These are phyloP conservation scores for Osmozyma mogii DNA, from an alignment of 805 yeast genomes.

Conservation along the genomic window DNA sequence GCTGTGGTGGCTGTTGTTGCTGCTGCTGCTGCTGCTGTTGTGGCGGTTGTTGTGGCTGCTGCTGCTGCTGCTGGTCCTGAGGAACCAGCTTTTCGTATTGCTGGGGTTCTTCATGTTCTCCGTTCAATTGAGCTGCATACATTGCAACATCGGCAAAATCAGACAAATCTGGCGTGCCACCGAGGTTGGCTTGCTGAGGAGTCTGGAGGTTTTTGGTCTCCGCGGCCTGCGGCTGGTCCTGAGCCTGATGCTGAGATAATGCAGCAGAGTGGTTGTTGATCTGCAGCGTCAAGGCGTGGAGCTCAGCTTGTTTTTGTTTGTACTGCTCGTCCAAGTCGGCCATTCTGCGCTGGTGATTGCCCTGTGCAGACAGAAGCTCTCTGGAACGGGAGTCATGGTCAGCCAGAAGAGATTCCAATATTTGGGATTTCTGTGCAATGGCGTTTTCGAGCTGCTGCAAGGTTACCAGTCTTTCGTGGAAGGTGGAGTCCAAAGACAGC, in stretches of 20 bases:
- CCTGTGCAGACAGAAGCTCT: conserved; percentile 5
- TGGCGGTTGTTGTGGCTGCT: background rate
- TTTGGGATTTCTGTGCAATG: conserved; percentile 13
- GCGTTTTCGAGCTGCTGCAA: conserved; percentile 18
- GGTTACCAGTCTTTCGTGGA: conserved; percentile 14
- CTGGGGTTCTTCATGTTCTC: conserved; percentile 11
- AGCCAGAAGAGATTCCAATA: conserved; percentile 6
- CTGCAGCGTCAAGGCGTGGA: conserved; percentile 1
- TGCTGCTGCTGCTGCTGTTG: conserved; percentile 1
- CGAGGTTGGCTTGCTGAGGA: no score
- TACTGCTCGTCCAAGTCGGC: conserved; percentile 7
- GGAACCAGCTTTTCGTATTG: background rate
- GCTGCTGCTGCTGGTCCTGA: conserved; percentile 2
- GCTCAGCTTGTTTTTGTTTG: conserved; percentile 4
- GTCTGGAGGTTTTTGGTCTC: conserved; percentile 3
- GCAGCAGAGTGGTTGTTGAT: no score
- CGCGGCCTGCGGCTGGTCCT: conserved; percentile 4
- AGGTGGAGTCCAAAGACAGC: conserved; percentile 10
- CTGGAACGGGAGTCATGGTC: conserved; percentile 10
- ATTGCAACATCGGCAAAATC: conserved; percentile 31
- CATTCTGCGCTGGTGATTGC: conserved; percentile 5
- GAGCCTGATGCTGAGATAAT: conserved; percentile 3
- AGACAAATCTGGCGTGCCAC: conserved; percentile 20
- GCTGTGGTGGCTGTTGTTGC: conserved; percentile 1
- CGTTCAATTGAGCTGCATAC: conserved; percentile 29